phyloP scores from a whole-genome alignment of 768 basidiomycete genomes.

The Agaricus sinodeliciosus region DNA sequence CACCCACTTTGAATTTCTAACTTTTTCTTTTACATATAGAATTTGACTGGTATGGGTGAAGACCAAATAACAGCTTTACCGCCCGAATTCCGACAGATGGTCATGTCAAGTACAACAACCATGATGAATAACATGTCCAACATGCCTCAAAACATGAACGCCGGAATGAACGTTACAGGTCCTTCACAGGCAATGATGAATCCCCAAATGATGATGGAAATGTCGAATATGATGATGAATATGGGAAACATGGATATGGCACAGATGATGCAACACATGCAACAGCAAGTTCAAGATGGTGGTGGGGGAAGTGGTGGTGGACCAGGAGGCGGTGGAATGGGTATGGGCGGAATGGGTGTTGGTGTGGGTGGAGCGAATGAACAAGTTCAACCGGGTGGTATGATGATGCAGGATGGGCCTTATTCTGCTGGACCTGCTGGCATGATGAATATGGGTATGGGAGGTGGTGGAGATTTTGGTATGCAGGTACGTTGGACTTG shows the following conservation, averaged over 20 bases:
- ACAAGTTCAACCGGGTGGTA: slow-evolving; percentile 19
- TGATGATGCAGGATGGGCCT: slow-evolving; percentile 41
- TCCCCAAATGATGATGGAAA: slow-evolving; percentile 75
- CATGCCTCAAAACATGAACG: background rate
- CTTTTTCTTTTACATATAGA: slow-evolving; percentile 35
- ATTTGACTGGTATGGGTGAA: slow-evolving; percentile 77
- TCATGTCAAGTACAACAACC: slow-evolving; percentile 74
- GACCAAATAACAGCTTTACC: slow-evolving; percentile 74
- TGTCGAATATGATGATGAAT: slow-evolving; percentile 45
- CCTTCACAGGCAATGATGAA: slow-evolving; percentile 51
- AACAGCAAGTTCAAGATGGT: slow-evolving; percentile 6
- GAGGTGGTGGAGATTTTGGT: slow-evolving; percentile 49
- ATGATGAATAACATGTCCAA: slow-evolving; percentile 52
- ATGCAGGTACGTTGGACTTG: slow-evolving; percentile 54
- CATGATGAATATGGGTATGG: slow-evolving; percentile 71
- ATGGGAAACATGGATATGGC: slow-evolving; percentile 63
- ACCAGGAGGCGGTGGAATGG: background rate
- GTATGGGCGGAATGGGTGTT: background rate
- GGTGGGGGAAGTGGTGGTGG: background rate
- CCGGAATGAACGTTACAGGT: slow-evolving; percentile 18
- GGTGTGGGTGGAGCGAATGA: slow-evolving; percentile 28
- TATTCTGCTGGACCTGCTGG: slow-evolving; percentile 38
- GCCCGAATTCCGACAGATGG: slow-evolving; percentile 79
- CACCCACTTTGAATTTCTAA: background rate
- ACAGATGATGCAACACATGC: slow-evolving; percentile 10